These are phyloP conservation scores for Aphanomyces astaci DNA, from an alignment of 352 stramenopile species.

Conservation along the genomic window DNA sequence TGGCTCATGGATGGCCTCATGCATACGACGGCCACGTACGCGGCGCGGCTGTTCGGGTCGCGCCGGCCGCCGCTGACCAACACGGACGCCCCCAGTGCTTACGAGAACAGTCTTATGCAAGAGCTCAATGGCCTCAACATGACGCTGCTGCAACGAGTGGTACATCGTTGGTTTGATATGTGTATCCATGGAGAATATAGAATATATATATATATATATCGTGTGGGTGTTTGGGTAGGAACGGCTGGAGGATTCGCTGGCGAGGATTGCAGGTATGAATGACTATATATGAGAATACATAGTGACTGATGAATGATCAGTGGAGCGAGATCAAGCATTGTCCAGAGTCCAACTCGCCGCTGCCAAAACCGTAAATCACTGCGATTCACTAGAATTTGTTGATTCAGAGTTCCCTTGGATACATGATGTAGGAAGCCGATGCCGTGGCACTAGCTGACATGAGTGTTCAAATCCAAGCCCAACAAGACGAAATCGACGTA, in stretches of 20 bases:
- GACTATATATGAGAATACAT: no score
- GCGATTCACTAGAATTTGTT: no score
- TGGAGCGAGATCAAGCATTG: slow-evolving; percentile 67
- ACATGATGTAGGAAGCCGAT: slow-evolving; percentile 13
- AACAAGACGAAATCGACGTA: slow-evolving; percentile 48
- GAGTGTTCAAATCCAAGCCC: slow-evolving; percentile 38
- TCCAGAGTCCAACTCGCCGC: slow-evolving; percentile 51
- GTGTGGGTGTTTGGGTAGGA: slow-evolving; percentile 34
- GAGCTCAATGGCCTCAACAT: slow-evolving; percentile 81
- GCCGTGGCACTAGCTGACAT: slow-evolving; percentile 37
- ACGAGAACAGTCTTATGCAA: slow-evolving; percentile 56
- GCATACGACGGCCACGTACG: slow-evolving; percentile 26
- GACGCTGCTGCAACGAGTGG: slow-evolving; percentile 70
- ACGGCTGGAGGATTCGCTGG: slow-evolving; percentile 59
- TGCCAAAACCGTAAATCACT: slow-evolving; percentile 4
- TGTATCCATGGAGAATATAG: neutral
- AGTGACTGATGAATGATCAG: no score
- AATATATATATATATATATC: no score
- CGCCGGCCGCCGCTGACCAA: slow-evolving; percentile 18
- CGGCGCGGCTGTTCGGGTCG: slow-evolving; percentile 62
- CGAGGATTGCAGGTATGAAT: slow-evolving; percentile 57
- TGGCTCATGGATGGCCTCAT: slow-evolving; percentile 65
- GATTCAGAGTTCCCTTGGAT: no score
- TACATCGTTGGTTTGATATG: slow-evolving; percentile 26
- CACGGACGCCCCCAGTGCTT: neutral